Conservation (phyloP, 2,329 filamentous ascomycete species). For the Sporothrix pseudoabietina region DNA sequence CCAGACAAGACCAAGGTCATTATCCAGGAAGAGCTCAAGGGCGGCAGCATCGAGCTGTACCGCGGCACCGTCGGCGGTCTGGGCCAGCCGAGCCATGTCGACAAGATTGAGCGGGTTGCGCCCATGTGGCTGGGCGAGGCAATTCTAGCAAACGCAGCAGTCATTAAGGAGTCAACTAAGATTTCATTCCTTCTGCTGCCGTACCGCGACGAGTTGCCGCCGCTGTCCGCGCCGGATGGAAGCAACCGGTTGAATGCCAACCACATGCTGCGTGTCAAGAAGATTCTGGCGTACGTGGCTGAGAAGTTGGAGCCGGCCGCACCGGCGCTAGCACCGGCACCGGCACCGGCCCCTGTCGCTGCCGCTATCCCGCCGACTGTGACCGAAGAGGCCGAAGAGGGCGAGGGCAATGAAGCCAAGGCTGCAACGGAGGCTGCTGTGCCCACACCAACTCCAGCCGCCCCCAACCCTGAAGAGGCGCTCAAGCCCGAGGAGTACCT, state of each 20-base stretch:
- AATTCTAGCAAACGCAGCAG: constrained; percentile 77
- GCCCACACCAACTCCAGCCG: background rate
- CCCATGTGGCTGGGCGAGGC: constrained; percentile 93
- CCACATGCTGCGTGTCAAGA: constrained; percentile 91
- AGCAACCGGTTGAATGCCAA: constrained; percentile 95
- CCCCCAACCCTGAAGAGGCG: constrained; percentile 49
- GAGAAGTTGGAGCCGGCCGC: constrained; percentile 72
- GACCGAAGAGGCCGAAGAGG: background rate
- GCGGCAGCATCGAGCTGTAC: constrained; percentile 81
- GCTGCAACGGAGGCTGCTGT: background rate
- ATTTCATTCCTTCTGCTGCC: constrained; percentile 92
- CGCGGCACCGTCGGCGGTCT: constrained; percentile 81
- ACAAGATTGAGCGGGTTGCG: constrained; percentile 80
- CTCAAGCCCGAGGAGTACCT: constrained; percentile 89
- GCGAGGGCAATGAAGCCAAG: background rate
- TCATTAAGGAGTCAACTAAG: constrained; percentile 89
- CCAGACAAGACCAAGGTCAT: constrained; percentile 68
- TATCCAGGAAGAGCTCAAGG: constrained; percentile 68
- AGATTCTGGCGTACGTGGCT: constrained; percentile 88
- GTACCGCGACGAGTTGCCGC: constrained; percentile 72
- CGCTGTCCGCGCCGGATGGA: constrained; percentile 72
- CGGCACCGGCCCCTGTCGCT: too few relatives aligned
- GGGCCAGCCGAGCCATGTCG: constrained; percentile 65
- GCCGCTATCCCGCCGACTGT: background rate
- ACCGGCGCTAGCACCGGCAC: background rate